Base-by-base conservation (phyloP, 2,329 filamentous ascomycete genomes). In the Chrysoporthe cubensis region DNA sequence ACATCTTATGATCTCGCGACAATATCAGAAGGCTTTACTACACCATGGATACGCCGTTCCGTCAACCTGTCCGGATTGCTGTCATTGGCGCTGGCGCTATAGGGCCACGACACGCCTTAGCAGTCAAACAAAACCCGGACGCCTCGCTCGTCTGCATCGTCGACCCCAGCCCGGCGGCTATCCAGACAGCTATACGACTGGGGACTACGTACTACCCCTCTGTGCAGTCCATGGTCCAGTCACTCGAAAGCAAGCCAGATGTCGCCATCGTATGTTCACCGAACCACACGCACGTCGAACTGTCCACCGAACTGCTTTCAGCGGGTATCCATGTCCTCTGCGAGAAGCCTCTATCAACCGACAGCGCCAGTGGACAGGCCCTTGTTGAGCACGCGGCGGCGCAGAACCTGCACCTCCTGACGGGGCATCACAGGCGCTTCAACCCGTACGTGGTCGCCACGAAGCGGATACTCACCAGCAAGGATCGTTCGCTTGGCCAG, bases 361-460 rank as follows among this genome's bases (percentile, higher is more conserved):
- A 81, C 43, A 75, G 81, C 32, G 59, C 69, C 0, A 78, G 75
- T 16, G 83, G 81, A 0, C 71, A 74, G 21, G 74, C 68, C 2
- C 71, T 82, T 0, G 56, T 81, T 0, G 63, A 67, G 0, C 71
- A 75, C 42, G 71, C 79, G 1, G 67, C 72, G 3, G 62, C 69
- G 7, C 70, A 76, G 0, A 72, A 74, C 1, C 75, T 82, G n/a
- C 80, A 81, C n/a, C 76, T 85, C 0, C 76, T 88, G 0, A 83
- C 87, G 1, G 87, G 86, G 7, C 86, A 89, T 70, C 87, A 89
- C 72, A 80, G 87, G 11, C 81, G 87, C 2, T 89, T 89, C 77
- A 88, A 89, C 71, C 83, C 83, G 0, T 87, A 85, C 73, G 80
- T 87, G 5, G 75, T 80, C 6, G 79, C 82, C 2, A 79, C 85